These are phyloP conservation scores for Euphorbia peplus DNA, from an alignment of 345 rosid species.

Conservation along the genomic window DNA sequence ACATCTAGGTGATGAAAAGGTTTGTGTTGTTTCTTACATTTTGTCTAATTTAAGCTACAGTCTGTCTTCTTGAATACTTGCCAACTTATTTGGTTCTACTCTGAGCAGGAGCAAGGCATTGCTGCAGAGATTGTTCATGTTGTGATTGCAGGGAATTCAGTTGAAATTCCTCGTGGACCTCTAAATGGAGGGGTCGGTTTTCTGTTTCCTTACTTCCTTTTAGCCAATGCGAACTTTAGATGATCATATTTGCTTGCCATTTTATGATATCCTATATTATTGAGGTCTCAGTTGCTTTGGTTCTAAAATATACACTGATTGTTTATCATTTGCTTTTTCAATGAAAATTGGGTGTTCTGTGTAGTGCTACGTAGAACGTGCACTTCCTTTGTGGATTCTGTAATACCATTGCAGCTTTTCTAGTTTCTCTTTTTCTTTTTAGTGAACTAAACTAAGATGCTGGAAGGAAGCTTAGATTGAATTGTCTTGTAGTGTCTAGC, in stretches of 20 bases:
- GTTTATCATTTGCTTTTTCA: neutral
- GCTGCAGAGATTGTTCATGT: constrained; percentile 85
- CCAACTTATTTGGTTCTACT: constrained; percentile 20
- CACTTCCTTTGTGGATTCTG: neutral
- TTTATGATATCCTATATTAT: neutral
- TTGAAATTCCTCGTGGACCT: constrained; percentile 69
- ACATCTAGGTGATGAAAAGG: constrained; percentile 87
- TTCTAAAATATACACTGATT: neutral
- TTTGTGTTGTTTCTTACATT: constrained; percentile 27
- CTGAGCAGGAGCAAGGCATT: constrained; percentile 63
- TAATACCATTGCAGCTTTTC: neutral
- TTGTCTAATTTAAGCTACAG: constrained; percentile 14
- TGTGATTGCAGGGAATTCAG: constrained; percentile 87
- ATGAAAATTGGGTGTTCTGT: neutral
- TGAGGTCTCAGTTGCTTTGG: neutral
- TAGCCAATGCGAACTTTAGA: neutral
- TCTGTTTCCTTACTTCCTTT: neutral
- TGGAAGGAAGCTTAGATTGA: neutral
- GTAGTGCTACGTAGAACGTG: neutral
- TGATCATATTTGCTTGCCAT: constrained; percentile 3
- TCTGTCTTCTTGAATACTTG: neutral
- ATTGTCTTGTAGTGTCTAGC: neutral
- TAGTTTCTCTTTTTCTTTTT: neutral
- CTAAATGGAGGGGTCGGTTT: constrained; percentile 65
- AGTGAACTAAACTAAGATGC: neutral